Percentiles rank a stretch among this genome's conserved stretches.
Conservation (phyloP, 139 green algal genomes). For the Chlorella sorokiniana region DNA sequence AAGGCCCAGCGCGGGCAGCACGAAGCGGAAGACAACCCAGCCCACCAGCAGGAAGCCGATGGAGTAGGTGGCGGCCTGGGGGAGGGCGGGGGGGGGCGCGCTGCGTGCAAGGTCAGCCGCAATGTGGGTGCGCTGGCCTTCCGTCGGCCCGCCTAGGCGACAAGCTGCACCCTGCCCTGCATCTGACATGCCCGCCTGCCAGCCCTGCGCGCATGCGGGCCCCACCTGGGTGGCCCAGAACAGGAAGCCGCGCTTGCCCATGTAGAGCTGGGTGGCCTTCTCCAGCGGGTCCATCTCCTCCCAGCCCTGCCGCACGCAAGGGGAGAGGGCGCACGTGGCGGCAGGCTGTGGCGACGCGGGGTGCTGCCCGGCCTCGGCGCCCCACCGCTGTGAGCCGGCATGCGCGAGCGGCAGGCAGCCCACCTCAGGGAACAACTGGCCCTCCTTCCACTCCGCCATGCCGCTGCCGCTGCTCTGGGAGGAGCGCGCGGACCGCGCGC, state of each 20-base stretch:
- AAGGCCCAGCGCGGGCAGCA: conserved; percentile 72
- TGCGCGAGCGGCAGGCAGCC: not conserved
- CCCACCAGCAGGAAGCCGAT: conserved; percentile 54
- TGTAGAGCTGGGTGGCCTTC: conserved; percentile 66
- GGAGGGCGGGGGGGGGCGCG: no score
- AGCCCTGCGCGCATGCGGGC: not conserved
- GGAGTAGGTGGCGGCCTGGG: not conserved
- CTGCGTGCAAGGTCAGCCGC: not conserved
- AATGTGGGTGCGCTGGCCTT: not conserved
- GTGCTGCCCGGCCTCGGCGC: no score
- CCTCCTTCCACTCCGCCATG: conserved; percentile 68
- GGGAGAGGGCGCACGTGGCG: not conserved
- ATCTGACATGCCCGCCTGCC: conserved; percentile 30
- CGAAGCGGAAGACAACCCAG: conserved; percentile 85
- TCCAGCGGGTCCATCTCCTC: conserved; percentile 30
- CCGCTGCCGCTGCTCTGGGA: not conserved
- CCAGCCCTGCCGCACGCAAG: not conserved
- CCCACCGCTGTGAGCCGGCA: no score
- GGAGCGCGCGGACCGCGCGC: not conserved
- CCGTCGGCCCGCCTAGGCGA: not conserved
- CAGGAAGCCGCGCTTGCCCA: conserved; percentile 74
- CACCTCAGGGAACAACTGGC: conserved; percentile 76
- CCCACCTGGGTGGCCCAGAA: conserved; percentile 66
- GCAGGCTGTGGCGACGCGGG: not conserved
- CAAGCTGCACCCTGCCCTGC: not conserved